phyloP scores from a whole-genome alignment of 768 basidiomycete species.

The Mycena olivaceomarginata region DNA sequence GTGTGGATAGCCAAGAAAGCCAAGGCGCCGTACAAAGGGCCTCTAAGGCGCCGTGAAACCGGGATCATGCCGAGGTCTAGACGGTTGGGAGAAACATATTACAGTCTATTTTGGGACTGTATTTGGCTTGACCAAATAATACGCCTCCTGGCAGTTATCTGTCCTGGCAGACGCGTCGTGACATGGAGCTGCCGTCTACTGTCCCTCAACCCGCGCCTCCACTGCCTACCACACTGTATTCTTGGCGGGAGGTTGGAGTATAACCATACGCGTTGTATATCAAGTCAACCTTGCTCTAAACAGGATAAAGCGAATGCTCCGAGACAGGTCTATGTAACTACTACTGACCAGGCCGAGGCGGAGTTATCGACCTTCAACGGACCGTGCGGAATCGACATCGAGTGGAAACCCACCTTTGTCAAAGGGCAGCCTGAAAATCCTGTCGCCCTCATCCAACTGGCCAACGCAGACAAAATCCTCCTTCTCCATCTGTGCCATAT shows the following conservation, averaged over 20 bases:
- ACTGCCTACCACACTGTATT: constrained; percentile 57
- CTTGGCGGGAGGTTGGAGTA: constrained; percentile 54
- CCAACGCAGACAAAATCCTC: constrained; percentile 71
- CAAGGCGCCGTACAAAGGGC: constrained; percentile 1
- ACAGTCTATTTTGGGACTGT: too few species aligned
- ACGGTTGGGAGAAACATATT: too few species aligned
- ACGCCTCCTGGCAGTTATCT: background rate
- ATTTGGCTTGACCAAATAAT: background rate
- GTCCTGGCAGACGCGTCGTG: background rate
- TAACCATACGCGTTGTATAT: constrained; percentile 45
- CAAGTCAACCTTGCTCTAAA: background rate
- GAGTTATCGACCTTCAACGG: constrained; percentile 53
- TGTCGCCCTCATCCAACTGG: constrained; percentile 85
- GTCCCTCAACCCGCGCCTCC: background rate
- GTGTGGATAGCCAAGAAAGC: constrained; percentile 9
- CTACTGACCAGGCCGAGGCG: constrained; percentile 55
- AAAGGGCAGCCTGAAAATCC: constrained; percentile 77
- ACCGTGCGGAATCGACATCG: constrained; percentile 83
- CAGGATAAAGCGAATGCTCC: constrained; percentile 42
- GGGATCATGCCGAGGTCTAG: background rate
- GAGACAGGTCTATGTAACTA: constrained; percentile 58
- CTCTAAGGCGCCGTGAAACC: constrained; percentile 2
- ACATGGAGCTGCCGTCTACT: background rate
- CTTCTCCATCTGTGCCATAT: constrained; percentile 82
- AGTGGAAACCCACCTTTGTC: constrained; percentile 82